Conservation (phyloP, 768 basidiomycete genomes). For the Suillus cothurnatus region DNA sequence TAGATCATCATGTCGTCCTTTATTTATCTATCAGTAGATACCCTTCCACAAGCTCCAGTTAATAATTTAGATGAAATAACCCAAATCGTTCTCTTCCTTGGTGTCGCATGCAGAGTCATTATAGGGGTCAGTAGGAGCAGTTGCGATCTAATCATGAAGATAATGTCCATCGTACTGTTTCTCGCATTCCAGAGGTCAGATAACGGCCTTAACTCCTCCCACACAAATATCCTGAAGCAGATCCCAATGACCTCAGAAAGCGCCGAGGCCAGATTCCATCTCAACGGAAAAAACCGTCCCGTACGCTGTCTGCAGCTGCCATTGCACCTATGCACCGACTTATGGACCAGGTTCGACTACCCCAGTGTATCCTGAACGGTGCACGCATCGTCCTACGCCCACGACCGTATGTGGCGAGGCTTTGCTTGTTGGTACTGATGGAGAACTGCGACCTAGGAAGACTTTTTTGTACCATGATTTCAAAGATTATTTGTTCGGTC, state of each 20-base stretch:
- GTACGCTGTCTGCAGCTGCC: conserved; percentile 9
- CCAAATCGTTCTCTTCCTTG: neutral
- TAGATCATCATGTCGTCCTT: too few relatives aligned
- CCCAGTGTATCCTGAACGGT: neutral
- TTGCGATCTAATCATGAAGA: conserved; percentile 9
- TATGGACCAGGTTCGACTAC: neutral
- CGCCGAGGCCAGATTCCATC: neutral
- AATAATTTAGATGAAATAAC: neutral
- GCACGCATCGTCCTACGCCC: neutral
- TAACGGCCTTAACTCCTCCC: neutral
- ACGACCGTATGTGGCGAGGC: neutral
- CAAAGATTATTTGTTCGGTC: neutral
- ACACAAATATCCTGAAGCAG: conserved; percentile 1
- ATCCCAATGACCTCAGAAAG: neutral
- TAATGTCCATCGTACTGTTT: neutral
- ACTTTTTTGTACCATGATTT: conserved; percentile 8
- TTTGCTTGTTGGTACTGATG: neutral
- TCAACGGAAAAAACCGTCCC: neutral
- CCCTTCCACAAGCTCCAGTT: neutral
- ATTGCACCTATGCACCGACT: neutral
- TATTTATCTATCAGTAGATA: neutral
- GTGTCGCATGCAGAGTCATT: conserved; percentile 10
- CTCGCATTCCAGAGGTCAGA: neutral
- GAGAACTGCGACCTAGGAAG: neutral
- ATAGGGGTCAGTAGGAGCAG: conserved; percentile 15